Percentiles rank a stretch among this genome's conserved stretches.
phyloP scores from a whole-genome alignment of 163 green algal genomes.

The Scenedesmus sp. region DNA sequence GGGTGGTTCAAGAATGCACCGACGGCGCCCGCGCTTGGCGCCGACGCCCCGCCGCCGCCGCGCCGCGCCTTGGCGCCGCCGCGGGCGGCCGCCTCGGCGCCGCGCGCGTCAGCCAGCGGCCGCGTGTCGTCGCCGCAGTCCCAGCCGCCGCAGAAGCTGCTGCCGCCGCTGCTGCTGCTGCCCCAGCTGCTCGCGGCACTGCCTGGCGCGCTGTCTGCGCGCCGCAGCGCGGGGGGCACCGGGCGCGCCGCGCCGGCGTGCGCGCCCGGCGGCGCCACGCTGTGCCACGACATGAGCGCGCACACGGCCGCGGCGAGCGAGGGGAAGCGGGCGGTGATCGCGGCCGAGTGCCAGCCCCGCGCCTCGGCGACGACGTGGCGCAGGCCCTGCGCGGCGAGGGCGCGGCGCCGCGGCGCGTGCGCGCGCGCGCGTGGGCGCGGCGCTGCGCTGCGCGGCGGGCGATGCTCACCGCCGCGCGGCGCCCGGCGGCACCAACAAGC shows the following conservation, averaged over 20 bases:
- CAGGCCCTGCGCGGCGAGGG: not conserved
- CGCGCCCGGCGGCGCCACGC: not conserved
- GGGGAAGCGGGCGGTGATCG: constrained; percentile 7
- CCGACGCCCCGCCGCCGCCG: not conserved
- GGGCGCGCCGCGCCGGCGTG: no score
- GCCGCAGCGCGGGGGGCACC: no score
- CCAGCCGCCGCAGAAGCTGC: not conserved
- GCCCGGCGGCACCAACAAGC: no score
- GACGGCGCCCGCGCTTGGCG: not conserved
- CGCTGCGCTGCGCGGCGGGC: no score
- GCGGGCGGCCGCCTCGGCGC: no score
- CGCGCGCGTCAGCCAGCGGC: no score
- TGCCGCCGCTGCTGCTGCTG: not conserved
- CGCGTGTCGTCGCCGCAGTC: not conserved
- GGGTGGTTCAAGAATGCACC: constrained; percentile 24
- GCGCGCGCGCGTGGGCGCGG: no score
- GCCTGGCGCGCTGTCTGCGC: not conserved
- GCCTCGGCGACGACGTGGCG: constrained; percentile 17
- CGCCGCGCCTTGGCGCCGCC: not conserved
- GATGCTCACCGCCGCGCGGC: no score
- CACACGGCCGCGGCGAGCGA: not conserved
- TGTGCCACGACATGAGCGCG: constrained; percentile 11
- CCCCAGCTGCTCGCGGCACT: not conserved
- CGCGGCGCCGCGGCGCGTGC: no score
- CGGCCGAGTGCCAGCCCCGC: constrained; percentile 31